Evolutionary conservation across 352 stramenopile genomes (phyloP), one percentile per base, ranked within the genome.

Genomic region (Phytopythium aichiense): DNA sequence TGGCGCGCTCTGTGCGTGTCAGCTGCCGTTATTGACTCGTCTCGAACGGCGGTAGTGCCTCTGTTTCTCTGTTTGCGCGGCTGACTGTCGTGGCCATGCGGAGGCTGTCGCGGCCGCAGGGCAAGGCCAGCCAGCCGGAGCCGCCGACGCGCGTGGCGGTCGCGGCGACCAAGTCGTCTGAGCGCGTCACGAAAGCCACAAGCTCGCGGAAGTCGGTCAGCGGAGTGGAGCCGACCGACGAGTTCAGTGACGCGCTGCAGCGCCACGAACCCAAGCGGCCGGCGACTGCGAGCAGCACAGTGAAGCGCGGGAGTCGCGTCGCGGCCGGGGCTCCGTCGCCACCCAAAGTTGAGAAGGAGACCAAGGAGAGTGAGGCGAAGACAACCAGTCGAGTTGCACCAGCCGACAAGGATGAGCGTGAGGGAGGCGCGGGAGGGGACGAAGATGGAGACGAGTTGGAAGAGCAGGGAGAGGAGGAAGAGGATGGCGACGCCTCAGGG

Each of bases 161-260:
- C n/a, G 23, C 31, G 20, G 53, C 53, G 53, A 50, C 53, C 23
- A 28, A 25, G 30, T 58, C 53, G 15, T 13, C n/a, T 22, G 49
- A 58, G 53, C 30, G 33, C 22, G 22, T 58, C n/a, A 23, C 5
- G 2, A 58, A 48, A 8, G 22, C 53, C n/a, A 49, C 8, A 22
- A 43, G 53, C 53, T 37, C 25, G 16, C 25, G 33, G 5, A 30
- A 42, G 38, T 28, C 22, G 15, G 28, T 30, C 13, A 35, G 15
- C 2, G 28, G 23, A 20, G 42, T 1, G n/a, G 65, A 66, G 25
- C 35, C 52, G 22, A 60, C 62, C 8, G 62, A 58, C 23, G 49
- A 68, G 6, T 75, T 77, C 25, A 73, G 67, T 31, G 59, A 74
- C 45, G 68, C 59, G 12, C 58, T 73, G 25, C 73, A 68, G 31